These are phyloP conservation scores for Termitomyces eurrhizus DNA, from an alignment of 768 basidiomycete species.

Conservation along the genomic window DNA sequence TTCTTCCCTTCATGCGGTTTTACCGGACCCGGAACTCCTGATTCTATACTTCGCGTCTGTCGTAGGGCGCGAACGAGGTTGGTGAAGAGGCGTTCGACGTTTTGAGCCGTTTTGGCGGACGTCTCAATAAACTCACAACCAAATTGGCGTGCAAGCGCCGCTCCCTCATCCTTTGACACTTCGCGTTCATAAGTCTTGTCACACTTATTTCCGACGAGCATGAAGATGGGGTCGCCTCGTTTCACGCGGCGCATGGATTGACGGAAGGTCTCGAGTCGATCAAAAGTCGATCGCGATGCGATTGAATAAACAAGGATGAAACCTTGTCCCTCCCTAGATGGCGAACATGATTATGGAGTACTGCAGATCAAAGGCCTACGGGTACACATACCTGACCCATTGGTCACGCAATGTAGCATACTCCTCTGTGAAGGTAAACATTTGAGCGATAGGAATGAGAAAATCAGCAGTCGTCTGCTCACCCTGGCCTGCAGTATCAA, in stretches of 20 bases:
- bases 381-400: conserved; percentile 79
- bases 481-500: conserved; percentile 98
- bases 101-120: conserved; percentile 91
- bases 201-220: conserved; percentile 95
- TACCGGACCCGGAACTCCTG: conserved; percentile 35
- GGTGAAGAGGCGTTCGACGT: conserved; percentile 89
- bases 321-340: conserved; percentile 87
- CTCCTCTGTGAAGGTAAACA: conserved; percentile 61
- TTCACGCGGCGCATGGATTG: conserved; percentile 90
- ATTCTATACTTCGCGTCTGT: conserved; percentile 59
- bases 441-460: conserved; percentile 16
- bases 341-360: conserved; percentile 5
- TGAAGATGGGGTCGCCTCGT: conserved; percentile 79
- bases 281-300: conserved; percentile 88
- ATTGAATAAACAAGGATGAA: conserved; percentile 97
- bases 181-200: conserved; percentile 91
- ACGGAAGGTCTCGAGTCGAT: conserved; percentile 85
- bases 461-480: conserved; percentile 22
- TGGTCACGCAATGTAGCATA: conserved; percentile 96
- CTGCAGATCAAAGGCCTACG: conserved; percentile 3
- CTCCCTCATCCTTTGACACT: conserved; percentile 88
- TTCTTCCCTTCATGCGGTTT: conserved; percentile 37
- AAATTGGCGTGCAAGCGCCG: conserved; percentile 72
- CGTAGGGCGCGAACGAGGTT: conserved; percentile 82
- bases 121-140: conserved; percentile 96